Percentiles rank a stretch among this genome's conserved stretches.
phyloP scores from a whole-genome alignment of 768 basidiomycete species.

The Pleurotus citrinopileatus region DNA sequence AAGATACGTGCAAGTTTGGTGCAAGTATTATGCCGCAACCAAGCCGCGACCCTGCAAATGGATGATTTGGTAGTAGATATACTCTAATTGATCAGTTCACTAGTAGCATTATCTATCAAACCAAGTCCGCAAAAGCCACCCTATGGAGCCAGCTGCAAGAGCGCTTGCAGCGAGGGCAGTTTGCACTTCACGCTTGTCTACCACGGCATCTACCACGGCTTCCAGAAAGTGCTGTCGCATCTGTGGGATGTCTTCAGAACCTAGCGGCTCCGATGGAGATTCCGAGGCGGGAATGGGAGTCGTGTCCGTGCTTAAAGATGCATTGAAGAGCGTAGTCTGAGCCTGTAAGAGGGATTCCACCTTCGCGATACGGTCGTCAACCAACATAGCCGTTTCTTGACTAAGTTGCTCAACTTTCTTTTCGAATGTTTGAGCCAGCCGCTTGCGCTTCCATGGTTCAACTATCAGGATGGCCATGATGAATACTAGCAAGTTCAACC shows the following conservation, averaged over 20 bases:
- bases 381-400: constrained; percentile 45
- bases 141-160: constrained; percentile 3
- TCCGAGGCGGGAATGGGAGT: background rate
- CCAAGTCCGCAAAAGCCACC: constrained; percentile 11
- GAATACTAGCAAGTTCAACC: constrained; percentile 89
- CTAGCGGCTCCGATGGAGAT: background rate
- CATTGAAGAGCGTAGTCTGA: constrained; percentile 32
- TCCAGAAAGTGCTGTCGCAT: background rate
- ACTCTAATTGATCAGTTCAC: too few species aligned
- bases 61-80: too few species aligned
- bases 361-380: constrained; percentile 46
- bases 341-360: constrained; percentile 46
- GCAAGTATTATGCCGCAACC: too few species aligned
- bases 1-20: too few species aligned
- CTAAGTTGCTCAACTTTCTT: constrained; percentile 70
- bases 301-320: background rate
- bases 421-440: constrained; percentile 88
- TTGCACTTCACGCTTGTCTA: background rate
- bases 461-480: constrained; percentile 86
- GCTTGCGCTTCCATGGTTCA: constrained; percentile 93
- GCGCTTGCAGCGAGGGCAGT: constrained; percentile 6
- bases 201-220: background rate
- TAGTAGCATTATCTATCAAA: constrained; percentile 9
- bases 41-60: too few species aligned
- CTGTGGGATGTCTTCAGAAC: too few species aligned